Evolutionary conservation across 495 filamentous ascomycete species (phyloP).

Genomic region (Neurospora sp.): DNA sequence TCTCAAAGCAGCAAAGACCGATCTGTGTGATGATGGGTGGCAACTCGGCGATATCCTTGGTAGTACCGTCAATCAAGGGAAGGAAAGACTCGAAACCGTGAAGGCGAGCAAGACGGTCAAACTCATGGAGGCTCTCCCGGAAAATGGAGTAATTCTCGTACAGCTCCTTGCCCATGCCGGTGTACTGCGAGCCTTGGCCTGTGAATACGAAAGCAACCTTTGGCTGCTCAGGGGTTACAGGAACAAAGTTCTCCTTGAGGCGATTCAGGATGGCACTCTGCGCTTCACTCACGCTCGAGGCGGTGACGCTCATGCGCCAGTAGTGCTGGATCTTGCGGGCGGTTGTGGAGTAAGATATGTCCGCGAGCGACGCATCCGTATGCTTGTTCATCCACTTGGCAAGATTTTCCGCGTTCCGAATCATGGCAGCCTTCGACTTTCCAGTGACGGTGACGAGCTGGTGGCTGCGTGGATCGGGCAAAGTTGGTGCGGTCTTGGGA

Average conservation of each 20-base stretch:
- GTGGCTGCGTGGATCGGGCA: slow-evolving; percentile 36
- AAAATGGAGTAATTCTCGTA: slow-evolving; percentile 58
- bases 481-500: slow-evolving; percentile 18
- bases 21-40: slow-evolving; percentile 72
- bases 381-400: slow-evolving; percentile 44
- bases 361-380: slow-evolving; percentile 39
- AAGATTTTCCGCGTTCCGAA: slow-evolving; percentile 40
- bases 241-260: slow-evolving; percentile 36
- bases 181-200: slow-evolving; percentile 58
- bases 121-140: slow-evolving; percentile 56
- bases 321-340: slow-evolving; percentile 77
- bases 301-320: slow-evolving; percentile 55
- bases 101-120: slow-evolving; percentile 54
- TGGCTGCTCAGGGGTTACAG: slow-evolving; percentile 37
- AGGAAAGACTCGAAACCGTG: slow-evolving; percentile 65
- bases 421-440: slow-evolving; percentile 47
- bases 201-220: slow-evolving; percentile 60
- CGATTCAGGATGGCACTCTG: slow-evolving; percentile 30
- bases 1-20: slow-evolving; percentile 68
- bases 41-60: slow-evolving; percentile 45
- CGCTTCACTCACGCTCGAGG: slow-evolving; percentile 36
- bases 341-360: slow-evolving; percentile 71
- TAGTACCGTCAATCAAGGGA: slow-evolving; percentile 54
- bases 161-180: slow-evolving; percentile 61
- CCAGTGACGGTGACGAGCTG: slow-evolving; percentile 50